A percentile compares a stretch with the other conserved stretches of the same genome.
Conservation (phyloP, 1,284 basidiomycete genomes). For the Puccinia polysora region DNA sequence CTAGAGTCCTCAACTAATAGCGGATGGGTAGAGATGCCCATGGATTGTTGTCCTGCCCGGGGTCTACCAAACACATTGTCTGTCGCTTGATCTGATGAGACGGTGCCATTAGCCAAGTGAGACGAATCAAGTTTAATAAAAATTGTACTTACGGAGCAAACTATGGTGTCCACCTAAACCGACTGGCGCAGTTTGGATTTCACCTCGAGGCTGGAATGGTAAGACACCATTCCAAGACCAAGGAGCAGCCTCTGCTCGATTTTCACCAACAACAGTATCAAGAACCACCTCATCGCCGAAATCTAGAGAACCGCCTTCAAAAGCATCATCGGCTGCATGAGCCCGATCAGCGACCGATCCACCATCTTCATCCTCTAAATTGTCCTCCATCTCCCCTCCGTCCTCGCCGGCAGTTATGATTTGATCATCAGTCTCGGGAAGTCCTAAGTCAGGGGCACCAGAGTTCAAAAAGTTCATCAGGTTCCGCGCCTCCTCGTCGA, state of each 20-base stretch:
- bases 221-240: slow-evolving; percentile 44
- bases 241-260: slow-evolving; percentile 25
- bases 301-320: slow-evolving; percentile 36
- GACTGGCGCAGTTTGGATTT: slow-evolving; percentile 29
- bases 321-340: slow-evolving; percentile 38
- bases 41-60: slow-evolving; percentile 36
- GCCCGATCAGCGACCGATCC: slow-evolving; percentile 30
- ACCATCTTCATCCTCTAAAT: slow-evolving; percentile 41
- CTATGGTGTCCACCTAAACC: slow-evolving; percentile 18
- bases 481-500: slow-evolving; percentile 25
- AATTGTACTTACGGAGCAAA: slow-evolving; percentile 32
- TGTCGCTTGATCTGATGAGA: slow-evolving; percentile 33
- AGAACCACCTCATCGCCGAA: slow-evolving; percentile 40
- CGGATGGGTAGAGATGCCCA: slow-evolving; percentile 64
- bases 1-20: slow-evolving; percentile 63
- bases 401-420: slow-evolving; percentile 23
- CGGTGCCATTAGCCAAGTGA: background rate
- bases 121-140: background rate
- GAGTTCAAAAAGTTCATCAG: slow-evolving; percentile 37
- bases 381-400: slow-evolving; percentile 33
- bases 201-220: slow-evolving; percentile 35
- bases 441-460: slow-evolving; percentile 29
- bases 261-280: slow-evolving; percentile 13
- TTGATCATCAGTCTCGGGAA: slow-evolving; percentile 12
- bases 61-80: slow-evolving; percentile 35